These are phyloP conservation scores for Melampsora larici-populina DNA, from an alignment of 1,284 basidiomycete species.

Conservation along the genomic window DNA sequence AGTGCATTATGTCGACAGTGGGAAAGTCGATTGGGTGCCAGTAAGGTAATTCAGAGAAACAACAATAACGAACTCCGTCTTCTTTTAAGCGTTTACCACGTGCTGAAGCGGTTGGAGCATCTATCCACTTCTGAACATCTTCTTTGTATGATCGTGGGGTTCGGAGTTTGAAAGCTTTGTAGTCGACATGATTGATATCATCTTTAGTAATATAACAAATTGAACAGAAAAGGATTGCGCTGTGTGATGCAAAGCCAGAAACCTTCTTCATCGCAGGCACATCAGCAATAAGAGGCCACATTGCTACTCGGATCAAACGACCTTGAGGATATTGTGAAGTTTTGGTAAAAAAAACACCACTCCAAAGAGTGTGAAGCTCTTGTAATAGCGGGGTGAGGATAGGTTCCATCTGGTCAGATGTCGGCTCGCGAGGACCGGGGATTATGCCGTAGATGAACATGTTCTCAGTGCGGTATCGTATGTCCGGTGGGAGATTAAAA, in stretches of 20 bases:
- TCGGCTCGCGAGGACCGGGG: conserved; percentile 49
- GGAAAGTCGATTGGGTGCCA: conserved; percentile 16
- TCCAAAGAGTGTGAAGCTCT: conserved; percentile 51
- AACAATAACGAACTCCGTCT: conserved; percentile 1
- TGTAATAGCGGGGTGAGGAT: conserved; percentile 51
- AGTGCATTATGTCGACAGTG: conserved; percentile 17
- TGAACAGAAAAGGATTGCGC: conserved; percentile 3
- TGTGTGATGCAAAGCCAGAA: conserved; percentile 11
- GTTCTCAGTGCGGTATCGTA: conserved; percentile 55
- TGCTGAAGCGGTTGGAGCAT: too few relatives aligned
- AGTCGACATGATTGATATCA: conserved; percentile 5
- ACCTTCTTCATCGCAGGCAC: too few relatives aligned
- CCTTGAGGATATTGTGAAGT: conserved; percentile 26
- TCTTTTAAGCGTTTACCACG: neutral
- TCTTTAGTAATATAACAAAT: conserved; percentile 7
- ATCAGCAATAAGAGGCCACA: conserved; percentile 23
- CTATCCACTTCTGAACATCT: too few relatives aligned
- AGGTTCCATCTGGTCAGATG: conserved; percentile 49
- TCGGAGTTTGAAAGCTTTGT: neutral
- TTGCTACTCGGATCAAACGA: neutral
- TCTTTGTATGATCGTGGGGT: neutral
- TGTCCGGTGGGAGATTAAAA: conserved; percentile 47
- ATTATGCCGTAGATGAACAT: conserved; percentile 55
- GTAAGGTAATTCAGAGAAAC: conserved; percentile 10
- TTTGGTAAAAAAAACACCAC: conserved; percentile 15